phyloP scores from a whole-genome alignment of 352 stramenopile genomes.

The Pythium aphanidermatum region DNA sequence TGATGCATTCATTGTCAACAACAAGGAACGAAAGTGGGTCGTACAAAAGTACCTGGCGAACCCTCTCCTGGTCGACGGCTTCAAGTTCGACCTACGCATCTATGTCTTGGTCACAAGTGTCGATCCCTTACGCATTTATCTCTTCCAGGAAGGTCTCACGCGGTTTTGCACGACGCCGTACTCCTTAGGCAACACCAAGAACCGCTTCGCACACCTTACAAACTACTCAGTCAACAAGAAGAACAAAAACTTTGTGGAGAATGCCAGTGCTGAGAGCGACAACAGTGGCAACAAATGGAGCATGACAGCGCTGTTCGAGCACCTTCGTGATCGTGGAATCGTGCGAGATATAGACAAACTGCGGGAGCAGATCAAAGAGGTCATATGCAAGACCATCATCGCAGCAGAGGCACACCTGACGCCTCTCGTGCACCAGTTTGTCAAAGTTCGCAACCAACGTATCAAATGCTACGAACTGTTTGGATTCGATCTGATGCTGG shows the following conservation, averaged over 20 bases:
- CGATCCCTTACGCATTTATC: constrained; percentile 79
- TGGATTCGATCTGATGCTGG: constrained; percentile 73
- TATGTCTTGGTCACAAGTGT: constrained; percentile 88
- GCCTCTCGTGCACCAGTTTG: constrained; percentile 48
- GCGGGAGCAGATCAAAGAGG: constrained; percentile 33
- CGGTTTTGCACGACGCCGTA: constrained; percentile 84
- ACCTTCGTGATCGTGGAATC: constrained; percentile 27
- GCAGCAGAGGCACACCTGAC: constrained; percentile 59
- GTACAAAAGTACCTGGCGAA: constrained; percentile 76
- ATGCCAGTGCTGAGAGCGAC: constrained; percentile 29
- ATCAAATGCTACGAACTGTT: constrained; percentile 67
- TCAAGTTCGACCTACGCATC: constrained; percentile 88
- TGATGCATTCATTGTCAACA: constrained; percentile 21
- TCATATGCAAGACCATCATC: constrained; percentile 71
- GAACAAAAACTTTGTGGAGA: constrained; percentile 55
- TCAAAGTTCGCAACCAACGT: constrained; percentile 23
- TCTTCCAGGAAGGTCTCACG: constrained; percentile 81
- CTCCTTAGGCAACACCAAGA: constrained; percentile 48
- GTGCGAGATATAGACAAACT: constrained; percentile 29
- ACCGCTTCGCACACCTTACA: constrained; percentile 64
- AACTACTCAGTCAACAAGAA: constrained; percentile 79
- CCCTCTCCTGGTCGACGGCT: constrained; percentile 74
- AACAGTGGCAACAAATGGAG: constrained; percentile 69
- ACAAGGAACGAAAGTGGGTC: constrained; percentile 36
- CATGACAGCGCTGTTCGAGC: constrained; percentile 39